Base-by-base conservation (phyloP, 2,329 filamentous ascomycete species). In the Ophiostoma montium region DNA sequence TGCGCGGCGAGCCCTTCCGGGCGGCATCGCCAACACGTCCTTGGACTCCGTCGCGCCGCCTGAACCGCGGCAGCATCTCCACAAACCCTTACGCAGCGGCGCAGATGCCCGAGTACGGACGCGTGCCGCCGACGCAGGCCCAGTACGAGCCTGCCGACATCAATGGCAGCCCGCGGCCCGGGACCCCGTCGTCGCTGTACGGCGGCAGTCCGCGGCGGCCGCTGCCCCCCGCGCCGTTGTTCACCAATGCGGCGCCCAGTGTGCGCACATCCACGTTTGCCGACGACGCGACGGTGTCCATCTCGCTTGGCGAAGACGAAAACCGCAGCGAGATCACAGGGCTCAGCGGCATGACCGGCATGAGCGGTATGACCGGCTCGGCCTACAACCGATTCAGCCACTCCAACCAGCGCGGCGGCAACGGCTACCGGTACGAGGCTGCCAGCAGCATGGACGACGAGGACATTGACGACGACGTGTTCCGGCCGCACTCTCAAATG, bases 181-280 rank as follows among this genome's bases (percentile, higher is more conserved):
- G 90, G 5, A 95, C 90, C 0, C 88, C 90, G 1, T 88, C 88
- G 1, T 90, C 87, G 2, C 76, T 80, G 62, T 95, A 96, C 62
- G 85, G 88, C 18, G 85, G 88, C 3, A 94, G 87, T 60, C 86
- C 89, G 11, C 78, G 87, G 57, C 76, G 90, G 50, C 90, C 90
- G 3, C 71, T 96, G 31, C 92, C 92, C 3, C 87, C 88, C 0
- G 86, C 88, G 30, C 92, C 92, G 4, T 70, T 95, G 9, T 96
- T 95, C 60, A 76, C 83, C 2, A 11, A 33, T 4, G 31, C 70
- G 69, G 62, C 35, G 12, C 39, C 39, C 3, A 45, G 44, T 5
- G 19, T 70, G 53, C 60, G 72, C 62, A 63, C 66, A 54, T 72
- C 75, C 45, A 67, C 65, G 51, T 77, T 82, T 52, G 73, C 71